phyloP scores from a whole-genome alignment of 352 stramenopile species.

The Globisporangium viniferum region DNA sequence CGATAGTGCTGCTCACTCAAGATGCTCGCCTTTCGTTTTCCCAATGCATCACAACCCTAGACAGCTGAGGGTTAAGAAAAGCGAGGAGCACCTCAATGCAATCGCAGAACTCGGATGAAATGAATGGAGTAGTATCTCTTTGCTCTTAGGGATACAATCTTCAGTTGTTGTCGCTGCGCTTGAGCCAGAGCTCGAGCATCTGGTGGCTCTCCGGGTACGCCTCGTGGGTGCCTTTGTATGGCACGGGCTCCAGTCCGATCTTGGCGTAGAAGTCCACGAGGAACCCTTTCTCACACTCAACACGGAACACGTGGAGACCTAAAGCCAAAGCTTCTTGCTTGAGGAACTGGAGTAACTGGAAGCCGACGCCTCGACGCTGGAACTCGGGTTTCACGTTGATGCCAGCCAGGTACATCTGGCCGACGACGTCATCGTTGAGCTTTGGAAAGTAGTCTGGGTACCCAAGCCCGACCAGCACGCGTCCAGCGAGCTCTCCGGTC shows the following conservation, averaged over 20 bases:
- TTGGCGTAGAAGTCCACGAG: slow-evolving; percentile 23
- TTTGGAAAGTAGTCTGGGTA: slow-evolving; percentile 33
- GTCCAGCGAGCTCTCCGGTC: not conserved
- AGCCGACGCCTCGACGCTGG: slow-evolving; percentile 20
- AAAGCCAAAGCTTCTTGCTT: slow-evolving; percentile 15
- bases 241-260: slow-evolving; percentile 23
- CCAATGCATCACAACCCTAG: too few relatives aligned
- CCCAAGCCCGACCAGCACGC: slow-evolving; percentile 17
- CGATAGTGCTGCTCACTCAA: too few relatives aligned
- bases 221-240: slow-evolving; percentile 26
- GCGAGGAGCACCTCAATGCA: too few relatives aligned
- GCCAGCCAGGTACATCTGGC: slow-evolving; percentile 27
- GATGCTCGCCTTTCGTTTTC: too few relatives aligned
- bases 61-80: too few relatives aligned
- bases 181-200: slow-evolving; percentile 40
- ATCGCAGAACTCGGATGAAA: too few relatives aligned
- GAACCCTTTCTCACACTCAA: slow-evolving; percentile 33
- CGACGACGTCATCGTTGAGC: slow-evolving; percentile 13
- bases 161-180: not conserved
- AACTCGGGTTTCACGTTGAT: slow-evolving; percentile 23
- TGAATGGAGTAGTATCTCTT: too few relatives aligned
- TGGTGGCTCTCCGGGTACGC: slow-evolving; percentile 32
- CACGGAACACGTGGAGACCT: slow-evolving; percentile 18
- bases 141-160: too few relatives aligned
- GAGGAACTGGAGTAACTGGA: slow-evolving; percentile 22